These are phyloP conservation scores for Calvatia gigantea DNA, from an alignment of 768 basidiomycete genomes.

Conservation along the genomic window DNA sequence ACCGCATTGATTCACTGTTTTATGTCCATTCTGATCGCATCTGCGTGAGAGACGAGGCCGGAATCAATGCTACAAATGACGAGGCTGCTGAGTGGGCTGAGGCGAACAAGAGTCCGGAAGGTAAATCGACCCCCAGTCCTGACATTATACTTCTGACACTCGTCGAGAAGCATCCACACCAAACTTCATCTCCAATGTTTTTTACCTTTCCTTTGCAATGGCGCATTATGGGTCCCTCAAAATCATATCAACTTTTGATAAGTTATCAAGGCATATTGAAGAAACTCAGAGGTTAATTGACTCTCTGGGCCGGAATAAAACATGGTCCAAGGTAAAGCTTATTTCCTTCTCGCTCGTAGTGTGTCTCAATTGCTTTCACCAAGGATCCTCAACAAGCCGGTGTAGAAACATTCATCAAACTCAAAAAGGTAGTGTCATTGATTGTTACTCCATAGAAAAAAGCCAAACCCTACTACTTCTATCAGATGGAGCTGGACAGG, in stretches of 20 bases:
- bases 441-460: background rate
- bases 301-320: conserved; percentile 67
- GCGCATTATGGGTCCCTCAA: conserved; percentile 86
- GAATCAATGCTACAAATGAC: conserved; percentile 88
- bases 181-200: conserved; percentile 95
- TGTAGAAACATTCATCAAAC: conserved; percentile 72
- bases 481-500: conserved; percentile 66
- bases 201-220: conserved; percentile 84
- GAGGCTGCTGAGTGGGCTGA: conserved; percentile 76
- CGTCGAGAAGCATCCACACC: conserved; percentile 49
- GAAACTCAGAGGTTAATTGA: conserved; percentile 79
- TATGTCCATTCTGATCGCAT: conserved; percentile 72
- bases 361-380: conserved; percentile 4
- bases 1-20: conserved; percentile 85
- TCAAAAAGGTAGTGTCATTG: conserved; percentile 63
- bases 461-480: background rate
- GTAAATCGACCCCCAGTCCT: conserved; percentile 27
- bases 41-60: conserved; percentile 83
- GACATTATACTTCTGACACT: background rate
- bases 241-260: conserved; percentile 74
- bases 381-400: conserved; percentile 76
- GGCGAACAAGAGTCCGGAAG: conserved; percentile 39
- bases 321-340: conserved; percentile 76
- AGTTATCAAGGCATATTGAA: conserved; percentile 69
- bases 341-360: background rate